These are phyloP conservation scores for Apocynum venetum DNA, from an alignment of 257 asterid genomes.

Conservation along the genomic window DNA sequence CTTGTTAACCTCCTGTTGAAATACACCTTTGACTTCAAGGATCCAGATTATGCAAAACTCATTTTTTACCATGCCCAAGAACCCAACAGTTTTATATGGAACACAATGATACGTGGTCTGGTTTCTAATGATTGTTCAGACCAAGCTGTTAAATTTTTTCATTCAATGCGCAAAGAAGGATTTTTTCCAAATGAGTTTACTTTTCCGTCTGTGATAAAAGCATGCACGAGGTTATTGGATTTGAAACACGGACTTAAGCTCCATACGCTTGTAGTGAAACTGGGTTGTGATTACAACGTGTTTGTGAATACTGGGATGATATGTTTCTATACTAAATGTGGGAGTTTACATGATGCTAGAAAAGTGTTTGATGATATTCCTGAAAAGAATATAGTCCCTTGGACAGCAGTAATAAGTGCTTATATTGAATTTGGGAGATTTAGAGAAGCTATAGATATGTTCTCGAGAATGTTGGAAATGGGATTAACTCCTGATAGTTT, in stretches of 20 bases:
- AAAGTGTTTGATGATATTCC: constrained; percentile 38
- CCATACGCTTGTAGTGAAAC: constrained; percentile 30
- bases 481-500: constrained; percentile 44
- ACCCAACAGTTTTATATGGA: constrained; percentile 39
- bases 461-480: constrained; percentile 25
- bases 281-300: constrained; percentile 33
- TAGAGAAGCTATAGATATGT: constrained; percentile 34
- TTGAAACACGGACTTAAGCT: constrained; percentile 26
- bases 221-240: constrained; percentile 25
- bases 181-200: constrained; percentile 34
- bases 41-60: constrained; percentile 30
- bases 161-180: constrained; percentile 27
- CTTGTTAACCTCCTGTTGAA: constrained; percentile 31
- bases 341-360: constrained; percentile 25
- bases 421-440: constrained; percentile 31
- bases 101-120: constrained; percentile 38
- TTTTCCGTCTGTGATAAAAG: constrained; percentile 35
- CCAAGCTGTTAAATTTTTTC: constrained; percentile 21
- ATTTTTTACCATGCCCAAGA: constrained; percentile 24
- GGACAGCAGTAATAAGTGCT: constrained; percentile 41
- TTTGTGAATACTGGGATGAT: constrained; percentile 45
- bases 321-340: constrained; percentile 26
- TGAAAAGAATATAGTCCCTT: constrained; percentile 38
- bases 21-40: constrained; percentile 31
- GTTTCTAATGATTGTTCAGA: constrained; percentile 29